phyloP scores from a whole-genome alignment of 805 yeast genomes.

The Candida boleticola region DNA sequence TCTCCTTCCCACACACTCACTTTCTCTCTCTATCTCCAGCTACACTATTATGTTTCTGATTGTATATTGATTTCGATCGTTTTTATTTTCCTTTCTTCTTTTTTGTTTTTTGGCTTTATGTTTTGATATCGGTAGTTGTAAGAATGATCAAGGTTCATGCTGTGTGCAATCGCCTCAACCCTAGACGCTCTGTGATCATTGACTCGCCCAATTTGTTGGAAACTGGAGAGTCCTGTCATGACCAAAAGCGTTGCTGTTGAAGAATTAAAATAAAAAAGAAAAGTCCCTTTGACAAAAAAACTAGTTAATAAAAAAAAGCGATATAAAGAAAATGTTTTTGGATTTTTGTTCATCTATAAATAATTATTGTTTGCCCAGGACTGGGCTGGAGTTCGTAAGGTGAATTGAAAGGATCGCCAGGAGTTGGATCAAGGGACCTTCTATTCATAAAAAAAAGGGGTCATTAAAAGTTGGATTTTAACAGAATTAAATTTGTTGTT shows the following conservation, averaged over 20 bases:
- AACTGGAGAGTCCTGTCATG: not conserved
- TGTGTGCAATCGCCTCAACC: too few relatives aligned
- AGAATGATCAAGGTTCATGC: too few relatives aligned
- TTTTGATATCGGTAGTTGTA: too few relatives aligned
- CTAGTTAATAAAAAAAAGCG: not conserved
- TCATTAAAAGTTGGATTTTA: slow-evolving; percentile 35
- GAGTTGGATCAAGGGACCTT: slow-evolving; percentile 18
- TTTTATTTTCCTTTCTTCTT: not conserved
- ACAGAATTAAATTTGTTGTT: slow-evolving; percentile 11
- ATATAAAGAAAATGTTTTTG: not conserved
- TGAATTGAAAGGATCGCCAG: not conserved
- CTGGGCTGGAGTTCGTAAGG: slow-evolving; percentile 1
- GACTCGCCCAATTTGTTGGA: not conserved
- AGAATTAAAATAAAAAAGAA: not conserved
- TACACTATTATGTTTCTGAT: not conserved
- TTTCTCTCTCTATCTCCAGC: not conserved
- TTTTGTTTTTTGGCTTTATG: not conserved
- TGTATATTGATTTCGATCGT: not conserved
- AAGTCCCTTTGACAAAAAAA: not conserved
- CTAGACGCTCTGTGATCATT: too few relatives aligned
- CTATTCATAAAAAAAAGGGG: slow-evolving; percentile 6
- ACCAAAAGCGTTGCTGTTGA: not conserved
- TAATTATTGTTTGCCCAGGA: too few relatives aligned
- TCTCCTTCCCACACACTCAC: too few relatives aligned
- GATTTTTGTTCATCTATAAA: slow-evolving; percentile 1